These are phyloP conservation scores for Neophaeococcomyces mojaviensis DNA, from an alignment of 2,329 filamentous ascomycete species.

Conservation along the genomic window DNA sequence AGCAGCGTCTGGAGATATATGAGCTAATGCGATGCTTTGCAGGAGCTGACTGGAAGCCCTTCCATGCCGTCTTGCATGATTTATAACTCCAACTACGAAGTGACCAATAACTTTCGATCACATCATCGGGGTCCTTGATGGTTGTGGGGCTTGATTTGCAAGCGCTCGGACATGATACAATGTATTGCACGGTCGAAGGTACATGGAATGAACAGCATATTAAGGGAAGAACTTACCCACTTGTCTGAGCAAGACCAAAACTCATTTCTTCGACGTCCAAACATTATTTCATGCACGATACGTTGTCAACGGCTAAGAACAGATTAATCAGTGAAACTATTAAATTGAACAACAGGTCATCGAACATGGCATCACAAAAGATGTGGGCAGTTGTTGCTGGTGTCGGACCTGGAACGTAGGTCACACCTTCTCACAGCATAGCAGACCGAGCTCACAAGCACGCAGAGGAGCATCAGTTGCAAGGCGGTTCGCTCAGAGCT, in stretches of 20 bases:
- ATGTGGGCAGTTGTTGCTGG: conserved; percentile 40
- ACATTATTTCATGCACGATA: neutral
- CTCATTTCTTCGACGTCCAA: no score
- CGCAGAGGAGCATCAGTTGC: conserved; percentile 52
- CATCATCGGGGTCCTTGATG: conserved; percentile 2
- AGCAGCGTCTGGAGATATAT: no score
- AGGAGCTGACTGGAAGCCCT: no score
- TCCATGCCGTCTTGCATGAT: neutral
- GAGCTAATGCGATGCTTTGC: no score
- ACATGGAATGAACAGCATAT: no score
- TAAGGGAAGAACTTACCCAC: no score
- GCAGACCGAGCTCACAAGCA: conserved; percentile 1
- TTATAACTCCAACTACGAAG: neutral
- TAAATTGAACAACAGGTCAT: conserved; percentile 1
- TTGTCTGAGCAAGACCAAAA: no score
- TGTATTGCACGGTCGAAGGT: neutral
- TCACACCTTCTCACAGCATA: neutral
- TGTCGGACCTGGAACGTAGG: conserved; percentile 38
- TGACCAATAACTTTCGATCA: neutral
- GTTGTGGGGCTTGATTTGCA: conserved; percentile 5
- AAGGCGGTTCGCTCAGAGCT: conserved; percentile 50
- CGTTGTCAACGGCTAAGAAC: conserved; percentile 4
- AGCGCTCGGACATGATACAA: neutral
- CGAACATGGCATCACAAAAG: conserved; percentile 26
- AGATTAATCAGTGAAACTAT: conserved; percentile 10